phyloP scores from a whole-genome alignment of 176 grass and related monocot species.

The Calamus simplicifolius region DNA sequence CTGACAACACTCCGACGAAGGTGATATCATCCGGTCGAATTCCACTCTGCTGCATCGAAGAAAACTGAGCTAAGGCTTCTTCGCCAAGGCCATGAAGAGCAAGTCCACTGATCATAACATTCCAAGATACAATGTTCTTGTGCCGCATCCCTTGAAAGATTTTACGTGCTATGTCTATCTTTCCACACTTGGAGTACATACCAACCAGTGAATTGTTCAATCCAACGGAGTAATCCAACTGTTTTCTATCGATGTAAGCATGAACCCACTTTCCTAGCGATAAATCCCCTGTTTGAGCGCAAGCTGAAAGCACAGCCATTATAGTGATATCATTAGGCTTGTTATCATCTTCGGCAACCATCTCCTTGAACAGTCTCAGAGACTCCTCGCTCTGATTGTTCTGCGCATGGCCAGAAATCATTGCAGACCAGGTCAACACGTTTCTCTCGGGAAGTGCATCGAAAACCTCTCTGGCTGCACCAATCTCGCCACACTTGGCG shows the following conservation, averaged over 20 bases:
- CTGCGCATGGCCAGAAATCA: not conserved
- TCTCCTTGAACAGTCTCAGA: not conserved
- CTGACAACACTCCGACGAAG: not conserved
- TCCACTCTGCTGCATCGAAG: not conserved
- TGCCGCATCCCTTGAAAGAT: not conserved
- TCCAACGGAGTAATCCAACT: not conserved
- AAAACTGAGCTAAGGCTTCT: not conserved
- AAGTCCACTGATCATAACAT: not conserved
- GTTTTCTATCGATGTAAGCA: not conserved
- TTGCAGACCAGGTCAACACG: not conserved
- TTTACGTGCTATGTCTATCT: not conserved
- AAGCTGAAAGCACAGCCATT: not conserved
- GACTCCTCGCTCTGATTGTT: not conserved
- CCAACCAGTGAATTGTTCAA: not conserved
- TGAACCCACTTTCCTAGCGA: not conserved
- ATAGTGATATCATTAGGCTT: not conserved
- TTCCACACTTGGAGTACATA: slow-evolving; percentile 1
- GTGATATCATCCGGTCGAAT: slow-evolving; percentile 10
- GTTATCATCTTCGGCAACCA: not conserved
- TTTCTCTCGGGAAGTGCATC: slow-evolving; percentile 1
- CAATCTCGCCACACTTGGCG: not conserved
- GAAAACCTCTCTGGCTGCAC: not conserved
- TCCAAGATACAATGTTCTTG: slow-evolving; percentile 4
- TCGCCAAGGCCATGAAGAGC: slow-evolving; percentile 11
- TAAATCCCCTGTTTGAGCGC: not conserved